Evolutionary conservation across 176 grass and related monocot genomes (phyloP), one percentile per base, ranked within the genome.

Genomic region (Eragrostis nindensis): DNA sequence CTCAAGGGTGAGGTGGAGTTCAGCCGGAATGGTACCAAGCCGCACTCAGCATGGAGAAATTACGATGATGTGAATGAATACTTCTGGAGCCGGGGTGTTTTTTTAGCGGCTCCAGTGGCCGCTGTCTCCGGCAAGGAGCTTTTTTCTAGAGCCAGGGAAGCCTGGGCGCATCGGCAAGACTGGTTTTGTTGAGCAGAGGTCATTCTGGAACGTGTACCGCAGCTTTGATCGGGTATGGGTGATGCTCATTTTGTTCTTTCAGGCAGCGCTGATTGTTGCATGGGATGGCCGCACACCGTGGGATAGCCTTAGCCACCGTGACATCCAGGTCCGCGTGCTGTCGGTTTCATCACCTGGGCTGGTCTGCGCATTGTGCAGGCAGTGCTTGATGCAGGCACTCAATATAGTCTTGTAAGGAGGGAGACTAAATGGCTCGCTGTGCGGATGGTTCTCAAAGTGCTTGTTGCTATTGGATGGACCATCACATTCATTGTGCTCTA

Each of bases 21-120:
- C 48, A 98, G 95, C 80, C 84, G 64, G 53, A 73, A 93, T 15
- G 95, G 95, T 66, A 89, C 80, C 50, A 91, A 89, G 16, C 95
- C 95, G 0, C 95, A 98, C 39, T 93, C 95, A 0, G 92, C 92
- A 6, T 98, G 95, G 95, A 87, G 95, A 36, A 98, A 98, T 74
- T 98, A 98, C 50, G 95, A 98, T 48, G 95, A 98, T 85, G 83
- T 95, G 18, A 98, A 98, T 50, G 95, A 98, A 84, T 98, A 98
- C 84, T 98, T 98, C 76, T 98, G 95, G 95, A 91, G 86, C 24
- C 57, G 88, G 1, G 18, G 55, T 42, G 93, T n/a, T n/a, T 94
- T 54, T 95, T 98, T 62, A 83, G 61, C 74, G 79, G 14, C 90
- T 98, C 54, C 57, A 45, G 39, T 98, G 95, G 95, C 95, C 95